Percentiles rank a stretch among this genome's conserved stretches.
phyloP scores from a whole-genome alignment of 768 basidiomycete genomes.

The Trametes cinnabarina region DNA sequence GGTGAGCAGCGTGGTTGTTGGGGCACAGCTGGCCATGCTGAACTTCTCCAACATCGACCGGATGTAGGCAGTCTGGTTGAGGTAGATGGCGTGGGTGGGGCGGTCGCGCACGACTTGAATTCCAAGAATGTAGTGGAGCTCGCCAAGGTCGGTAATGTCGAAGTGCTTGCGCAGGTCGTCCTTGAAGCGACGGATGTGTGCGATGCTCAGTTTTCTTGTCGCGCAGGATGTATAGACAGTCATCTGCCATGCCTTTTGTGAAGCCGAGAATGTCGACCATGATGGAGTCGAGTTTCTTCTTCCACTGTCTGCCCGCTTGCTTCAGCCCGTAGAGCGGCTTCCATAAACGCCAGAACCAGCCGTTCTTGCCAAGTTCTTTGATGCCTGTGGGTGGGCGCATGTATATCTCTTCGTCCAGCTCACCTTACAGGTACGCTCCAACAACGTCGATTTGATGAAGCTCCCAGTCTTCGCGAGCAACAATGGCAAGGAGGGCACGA shows the following conservation, averaged over 20 bases:
- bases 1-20: constrained; percentile 9
- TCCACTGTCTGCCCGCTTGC: constrained; percentile 29
- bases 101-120: constrained; percentile 19
- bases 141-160: neutral
- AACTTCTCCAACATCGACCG: constrained; percentile 21
- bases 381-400: no score
- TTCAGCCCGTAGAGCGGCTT: constrained; percentile 32
- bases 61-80: constrained; percentile 28
- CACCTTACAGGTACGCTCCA: no score
- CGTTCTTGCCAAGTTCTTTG: no score
- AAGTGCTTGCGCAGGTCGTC: neutral
- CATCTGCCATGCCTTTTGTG: neutral
- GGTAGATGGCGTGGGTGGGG: constrained; percentile 14
- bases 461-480: no score
- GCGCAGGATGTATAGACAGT: constrained; percentile 1
- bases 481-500: no score
- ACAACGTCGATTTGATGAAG: no score
- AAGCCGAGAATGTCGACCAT: constrained; percentile 25
- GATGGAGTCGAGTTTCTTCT: constrained; percentile 18
- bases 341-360: constrained; percentile 11
- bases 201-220: no score
- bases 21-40: constrained; percentile 10
- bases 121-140: constrained; percentile 1
- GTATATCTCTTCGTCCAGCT: no score
- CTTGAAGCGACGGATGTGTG: neutral